Base-by-base conservation (phyloP, 176 grass and related monocot species). In the Carex pumila region DNA sequence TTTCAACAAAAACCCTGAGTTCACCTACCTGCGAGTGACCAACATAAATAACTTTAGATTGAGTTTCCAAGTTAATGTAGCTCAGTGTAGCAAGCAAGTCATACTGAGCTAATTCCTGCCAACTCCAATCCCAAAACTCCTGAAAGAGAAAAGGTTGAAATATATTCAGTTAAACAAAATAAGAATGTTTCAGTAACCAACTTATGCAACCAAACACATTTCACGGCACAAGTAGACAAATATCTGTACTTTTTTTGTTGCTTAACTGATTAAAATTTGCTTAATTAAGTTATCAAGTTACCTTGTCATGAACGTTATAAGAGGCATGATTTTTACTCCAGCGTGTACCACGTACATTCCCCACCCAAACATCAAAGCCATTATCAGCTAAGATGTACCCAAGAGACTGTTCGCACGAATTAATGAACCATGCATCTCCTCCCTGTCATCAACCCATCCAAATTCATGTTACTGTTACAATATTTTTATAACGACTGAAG, bases 61-160 rank as follows among this genome's bases (percentile, higher is more conserved):
- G 83, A 80, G 86, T 89, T 81, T 87, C 30, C 65, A 79, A 86
- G 63, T 93, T 84, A 3, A 98, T 82, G 82, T 93, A 98, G 32
- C 75, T 93, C 91, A 98, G 74, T 92, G 90, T 94, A 70, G 95
- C 89, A 67, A 83, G 61, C 82, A 94, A 88, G 65, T 94, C 95
- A 81, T 91, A 91, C 88, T 98, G 87, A 80, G 91, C 92, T 14
- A 98, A 88, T 83, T 98, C 95, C 86, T 94, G 89, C 95, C 95
- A 98, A 88, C 92, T 98, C 95, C 92, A 98, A 83, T 98, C 91
- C 95, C 92, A 98, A 89, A 98, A 98, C 70, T 86, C 81, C 95
- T 98, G 81, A n/a, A 70, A 89, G 84, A 72, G 34, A 72, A 50
- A 83, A 22, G 52, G 43, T 50, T 12, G 65, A 55, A 67, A 52